A percentile compares a stretch with the other conserved stretches of the same genome.
These are phyloP conservation scores for Fusarium albidum DNA, from an alignment of 2,329 filamentous ascomycete genomes.

Conservation along the genomic window DNA sequence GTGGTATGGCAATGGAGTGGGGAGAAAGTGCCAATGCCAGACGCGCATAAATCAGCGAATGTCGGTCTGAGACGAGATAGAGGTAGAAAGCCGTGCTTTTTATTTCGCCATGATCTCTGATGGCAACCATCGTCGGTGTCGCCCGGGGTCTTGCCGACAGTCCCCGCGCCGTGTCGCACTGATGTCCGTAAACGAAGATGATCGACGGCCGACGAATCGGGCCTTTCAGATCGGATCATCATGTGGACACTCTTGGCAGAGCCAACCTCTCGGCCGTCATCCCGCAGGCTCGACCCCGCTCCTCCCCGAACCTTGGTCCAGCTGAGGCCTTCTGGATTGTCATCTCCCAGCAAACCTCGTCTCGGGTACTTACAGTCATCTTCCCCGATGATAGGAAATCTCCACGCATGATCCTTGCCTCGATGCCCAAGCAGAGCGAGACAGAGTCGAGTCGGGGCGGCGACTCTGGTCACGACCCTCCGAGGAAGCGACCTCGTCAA, in stretches of 20 bases:
- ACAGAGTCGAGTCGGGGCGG: background rate
- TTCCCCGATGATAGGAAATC: slow-evolving; percentile 21
- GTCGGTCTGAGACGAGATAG: too few relatives aligned
- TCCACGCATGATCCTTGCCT: background rate
- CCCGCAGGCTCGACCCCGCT: background rate
- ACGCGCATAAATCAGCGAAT: too few relatives aligned
- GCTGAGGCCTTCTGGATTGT: background rate
- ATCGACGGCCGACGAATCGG: background rate
- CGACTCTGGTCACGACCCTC: background rate
- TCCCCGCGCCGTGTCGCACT: slow-evolving; percentile 30
- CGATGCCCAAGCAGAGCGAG: background rate
- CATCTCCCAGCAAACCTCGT: background rate
- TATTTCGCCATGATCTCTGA: background rate
- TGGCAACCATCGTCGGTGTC: too few relatives aligned
- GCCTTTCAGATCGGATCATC: background rate
- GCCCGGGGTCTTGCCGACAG: slow-evolving; percentile 16
- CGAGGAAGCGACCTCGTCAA: slow-evolving; percentile 26
- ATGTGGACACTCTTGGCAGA: too few relatives aligned
- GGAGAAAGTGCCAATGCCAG: too few relatives aligned
- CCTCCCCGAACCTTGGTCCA: slow-evolving; percentile 7
- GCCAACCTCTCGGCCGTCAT: too few relatives aligned
- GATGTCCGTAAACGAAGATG: background rate
- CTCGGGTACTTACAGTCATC: slow-evolving; percentile 19
- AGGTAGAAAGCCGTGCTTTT: background rate
- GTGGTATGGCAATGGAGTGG: too few relatives aligned